phyloP scores from a whole-genome alignment of 192 early-diverging fungal genomes.

The Coemansia sp. region DNA sequence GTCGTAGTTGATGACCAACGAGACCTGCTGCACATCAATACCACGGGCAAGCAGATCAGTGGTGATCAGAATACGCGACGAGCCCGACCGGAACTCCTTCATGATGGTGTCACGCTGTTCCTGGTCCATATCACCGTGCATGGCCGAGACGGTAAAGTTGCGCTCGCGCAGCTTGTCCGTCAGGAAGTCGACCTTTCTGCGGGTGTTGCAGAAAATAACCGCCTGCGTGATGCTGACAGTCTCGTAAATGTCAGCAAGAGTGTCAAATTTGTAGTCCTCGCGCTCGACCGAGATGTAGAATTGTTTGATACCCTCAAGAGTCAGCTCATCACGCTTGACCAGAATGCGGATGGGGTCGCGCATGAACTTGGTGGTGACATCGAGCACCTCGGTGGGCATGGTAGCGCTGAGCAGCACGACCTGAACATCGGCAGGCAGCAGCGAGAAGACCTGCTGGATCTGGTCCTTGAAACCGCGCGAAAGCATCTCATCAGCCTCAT shows the following conservation, averaged over 20 bases:
- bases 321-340: slow-evolving; percentile 96
- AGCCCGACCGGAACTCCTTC: slow-evolving; percentile 99
- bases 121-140: slow-evolving; percentile 99
- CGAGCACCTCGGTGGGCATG: slow-evolving; percentile 93
- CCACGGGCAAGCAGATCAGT: slow-evolving; percentile 98
- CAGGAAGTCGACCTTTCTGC: slow-evolving; percentile 99
- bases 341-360: slow-evolving; percentile 97
- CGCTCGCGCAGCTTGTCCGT: slow-evolving; percentile 91
- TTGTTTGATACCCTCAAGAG: slow-evolving; percentile 94
- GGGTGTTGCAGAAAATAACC: slow-evolving; percentile 99
- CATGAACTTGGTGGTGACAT: slow-evolving; percentile 98
- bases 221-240: slow-evolving; percentile 98
- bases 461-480: slow-evolving; percentile 98
- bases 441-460: slow-evolving; percentile 95
- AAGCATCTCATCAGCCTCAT: slow-evolving; percentile 99
- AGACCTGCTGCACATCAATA: slow-evolving; percentile 99
- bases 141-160: slow-evolving; percentile 95
- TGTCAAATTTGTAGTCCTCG: slow-evolving; percentile 99
- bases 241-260: slow-evolving; percentile 97
- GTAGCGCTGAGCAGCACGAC: slow-evolving; percentile 97
- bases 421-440: slow-evolving; percentile 84
- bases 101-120: slow-evolving; percentile 93
- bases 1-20: slow-evolving; percentile 99
- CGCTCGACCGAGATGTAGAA: slow-evolving; percentile 98
- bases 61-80: slow-evolving; percentile 94